phyloP scores from a whole-genome alignment of 2,329 filamentous ascomycete genomes.

The Bipolaris sorokiniana region DNA sequence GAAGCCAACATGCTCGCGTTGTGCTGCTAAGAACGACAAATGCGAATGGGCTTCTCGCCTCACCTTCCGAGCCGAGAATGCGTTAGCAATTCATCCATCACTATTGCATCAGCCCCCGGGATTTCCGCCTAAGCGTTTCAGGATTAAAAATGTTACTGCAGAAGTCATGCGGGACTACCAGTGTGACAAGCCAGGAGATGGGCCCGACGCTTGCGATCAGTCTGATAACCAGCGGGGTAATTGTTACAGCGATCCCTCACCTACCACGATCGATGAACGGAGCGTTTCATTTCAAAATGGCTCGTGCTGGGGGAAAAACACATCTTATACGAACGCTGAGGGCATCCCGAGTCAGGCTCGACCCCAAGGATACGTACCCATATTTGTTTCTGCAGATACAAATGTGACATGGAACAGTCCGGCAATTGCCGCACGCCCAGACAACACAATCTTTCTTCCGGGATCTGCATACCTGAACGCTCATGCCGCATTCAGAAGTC shows the following conservation, averaged over 20 bases:
- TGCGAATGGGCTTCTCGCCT: constrained; percentile 26
- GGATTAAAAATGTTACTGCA: constrained; percentile 15
- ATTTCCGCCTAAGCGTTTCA: constrained; percentile 10
- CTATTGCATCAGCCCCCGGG: constrained; percentile 7
- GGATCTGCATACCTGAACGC: constrained; percentile 27
- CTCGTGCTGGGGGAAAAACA: not conserved
- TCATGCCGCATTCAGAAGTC: constrained; percentile 24
- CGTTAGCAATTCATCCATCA: constrained; percentile 10
- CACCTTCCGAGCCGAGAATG: constrained; percentile 23
- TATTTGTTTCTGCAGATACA: not conserved
- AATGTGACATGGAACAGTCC: constrained; percentile 8
- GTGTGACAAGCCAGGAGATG: not conserved
- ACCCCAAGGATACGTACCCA: not conserved
- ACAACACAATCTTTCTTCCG: constrained; percentile 20
- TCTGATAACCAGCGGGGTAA: not conserved
- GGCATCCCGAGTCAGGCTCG: not conserved
- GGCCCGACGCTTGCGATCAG: not conserved
- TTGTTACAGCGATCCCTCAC: not conserved
- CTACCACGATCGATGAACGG: not conserved
- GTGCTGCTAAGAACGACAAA: constrained; percentile 18
- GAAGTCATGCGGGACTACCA: constrained; percentile 22
- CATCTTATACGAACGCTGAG: not conserved
- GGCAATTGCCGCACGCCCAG: constrained; percentile 3
- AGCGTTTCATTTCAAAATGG: not conserved
- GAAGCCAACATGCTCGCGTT: constrained; percentile 25